These are phyloP conservation scores for Aspergillus nomiae DNA, from an alignment of 2,329 filamentous ascomycete species.

Conservation along the genomic window DNA sequence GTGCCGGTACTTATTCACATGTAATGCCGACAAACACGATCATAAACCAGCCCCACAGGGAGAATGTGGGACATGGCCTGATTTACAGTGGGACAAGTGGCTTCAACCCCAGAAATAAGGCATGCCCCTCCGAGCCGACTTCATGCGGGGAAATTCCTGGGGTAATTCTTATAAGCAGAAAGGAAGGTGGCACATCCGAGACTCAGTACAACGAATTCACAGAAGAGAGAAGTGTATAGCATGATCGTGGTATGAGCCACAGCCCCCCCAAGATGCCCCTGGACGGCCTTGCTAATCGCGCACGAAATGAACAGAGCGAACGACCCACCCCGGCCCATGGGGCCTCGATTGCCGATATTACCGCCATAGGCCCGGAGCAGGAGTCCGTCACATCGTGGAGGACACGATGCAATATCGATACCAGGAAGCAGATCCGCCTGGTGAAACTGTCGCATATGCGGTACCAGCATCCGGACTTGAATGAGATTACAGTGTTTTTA, in stretches of 20 bases:
- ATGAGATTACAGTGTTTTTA: slow-evolving; percentile 34
- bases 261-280: too few relatives aligned
- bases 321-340: not conserved
- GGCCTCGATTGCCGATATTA: slow-evolving; percentile 3
- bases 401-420: slow-evolving; percentile 39
- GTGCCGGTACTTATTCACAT: too few relatives aligned
- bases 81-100: too few relatives aligned
- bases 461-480: slow-evolving; percentile 56
- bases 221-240: not conserved
- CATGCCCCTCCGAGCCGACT: not conserved
- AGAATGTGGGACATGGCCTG: not conserved
- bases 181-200: not conserved
- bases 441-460: slow-evolving; percentile 55
- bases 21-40: not conserved
- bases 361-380: slow-evolving; percentile 18
- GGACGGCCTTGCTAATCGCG: not conserved
- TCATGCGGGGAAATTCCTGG: not conserved
- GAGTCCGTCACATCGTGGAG: slow-evolving; percentile 20
- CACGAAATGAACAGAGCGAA: not conserved
- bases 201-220: not conserved
- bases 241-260: not conserved
- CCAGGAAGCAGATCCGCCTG: slow-evolving; percentile 48
- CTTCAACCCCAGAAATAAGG: not conserved
- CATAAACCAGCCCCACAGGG: not conserved
- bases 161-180: not conserved